A percentile compares a stretch with the other conserved stretches of the same genome.
Evolutionary conservation across 1,139 yeast genomes (phyloP).

Genomic region (Pichia sp.): DNA sequence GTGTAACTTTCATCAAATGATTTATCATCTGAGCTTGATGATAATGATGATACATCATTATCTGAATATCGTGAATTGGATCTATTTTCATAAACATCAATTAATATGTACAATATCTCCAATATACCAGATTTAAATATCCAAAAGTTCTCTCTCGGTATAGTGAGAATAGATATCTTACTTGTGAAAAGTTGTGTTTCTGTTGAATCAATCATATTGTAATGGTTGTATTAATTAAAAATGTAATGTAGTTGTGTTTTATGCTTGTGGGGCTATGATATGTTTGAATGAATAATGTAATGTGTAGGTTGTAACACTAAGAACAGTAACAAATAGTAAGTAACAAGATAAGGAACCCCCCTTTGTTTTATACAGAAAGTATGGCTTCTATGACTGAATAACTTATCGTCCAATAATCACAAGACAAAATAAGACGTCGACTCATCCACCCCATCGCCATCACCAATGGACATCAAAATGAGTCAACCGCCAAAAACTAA

Average conservation of each 20-base stretch:
- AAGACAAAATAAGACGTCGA: too few relatives aligned
- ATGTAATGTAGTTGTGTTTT: not conserved
- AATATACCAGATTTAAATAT: slow-evolving; percentile 47
- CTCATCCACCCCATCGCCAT: too few relatives aligned
- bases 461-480: too few relatives aligned
- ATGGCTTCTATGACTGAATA: too few relatives aligned
- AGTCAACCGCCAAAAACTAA: too few relatives aligned
- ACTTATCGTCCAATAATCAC: too few relatives aligned
- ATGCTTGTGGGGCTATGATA: not conserved
- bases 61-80: slow-evolving; percentile 20
- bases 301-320: too few relatives aligned
- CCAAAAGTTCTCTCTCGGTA: slow-evolving; percentile 51
- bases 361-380: too few relatives aligned
- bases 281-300: too few relatives aligned
- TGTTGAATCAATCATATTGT: slow-evolving; percentile 33
- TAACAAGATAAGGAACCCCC: too few relatives aligned
- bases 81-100: slow-evolving; percentile 22
- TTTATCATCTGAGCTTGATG: slow-evolving; percentile 7
- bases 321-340: too few relatives aligned
- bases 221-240: too few relatives aligned
- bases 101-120: slow-evolving; percentile 35
- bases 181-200: slow-evolving; percentile 46
- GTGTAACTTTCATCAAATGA: slow-evolving; percentile 19
- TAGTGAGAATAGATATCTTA: slow-evolving; percentile 44
- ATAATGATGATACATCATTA: slow-evolving; percentile 11